Conservation (phyloP, 495 filamentous ascomycete genomes). For the Penicillium flavigenum region DNA sequence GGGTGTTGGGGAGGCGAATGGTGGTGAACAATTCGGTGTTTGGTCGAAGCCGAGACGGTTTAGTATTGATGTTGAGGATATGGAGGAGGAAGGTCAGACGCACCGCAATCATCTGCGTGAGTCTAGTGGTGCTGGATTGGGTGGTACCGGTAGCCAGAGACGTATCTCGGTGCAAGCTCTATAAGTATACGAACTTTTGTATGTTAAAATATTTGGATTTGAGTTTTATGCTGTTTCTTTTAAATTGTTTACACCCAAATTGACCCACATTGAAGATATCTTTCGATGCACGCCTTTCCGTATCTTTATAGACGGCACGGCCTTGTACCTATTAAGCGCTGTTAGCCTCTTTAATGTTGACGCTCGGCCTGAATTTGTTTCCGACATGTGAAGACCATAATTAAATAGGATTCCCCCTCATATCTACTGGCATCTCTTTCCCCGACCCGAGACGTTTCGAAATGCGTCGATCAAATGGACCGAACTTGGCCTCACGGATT, state of each 20-base stretch:
- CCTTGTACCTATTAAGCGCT: too few relatives aligned
- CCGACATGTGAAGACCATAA: not conserved
- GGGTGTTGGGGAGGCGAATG: slow-evolving; percentile 25
- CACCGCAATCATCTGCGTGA: slow-evolving; percentile 42
- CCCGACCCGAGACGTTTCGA: slow-evolving; percentile 25
- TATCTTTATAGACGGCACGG: too few relatives aligned
- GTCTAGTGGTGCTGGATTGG: slow-evolving; percentile 36
- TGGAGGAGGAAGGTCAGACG: slow-evolving; percentile 26
- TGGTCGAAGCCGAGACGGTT: slow-evolving; percentile 44
- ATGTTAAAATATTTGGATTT: not conserved
- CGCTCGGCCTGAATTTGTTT: too few relatives aligned
- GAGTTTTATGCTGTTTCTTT: not conserved
- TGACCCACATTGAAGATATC: too few relatives aligned
- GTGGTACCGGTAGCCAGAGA: slow-evolving; percentile 30
- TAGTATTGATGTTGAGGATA: slow-evolving; percentile 41
- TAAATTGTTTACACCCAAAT: not conserved
- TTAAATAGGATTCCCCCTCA: slow-evolving; percentile 22
- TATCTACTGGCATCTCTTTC: slow-evolving; percentile 25
- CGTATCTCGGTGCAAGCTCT: slow-evolving; percentile 33
- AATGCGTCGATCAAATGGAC: slow-evolving; percentile 20
- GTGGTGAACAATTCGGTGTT: slow-evolving; percentile 34
- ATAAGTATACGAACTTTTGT: not conserved
- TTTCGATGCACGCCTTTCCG: too few relatives aligned
- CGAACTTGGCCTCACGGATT: slow-evolving; percentile 13
- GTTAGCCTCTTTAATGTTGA: too few relatives aligned